Evolutionary conservation across 2,329 filamentous ascomycete genomes (phyloP).

Genomic region (Leptographium flavum): DNA sequence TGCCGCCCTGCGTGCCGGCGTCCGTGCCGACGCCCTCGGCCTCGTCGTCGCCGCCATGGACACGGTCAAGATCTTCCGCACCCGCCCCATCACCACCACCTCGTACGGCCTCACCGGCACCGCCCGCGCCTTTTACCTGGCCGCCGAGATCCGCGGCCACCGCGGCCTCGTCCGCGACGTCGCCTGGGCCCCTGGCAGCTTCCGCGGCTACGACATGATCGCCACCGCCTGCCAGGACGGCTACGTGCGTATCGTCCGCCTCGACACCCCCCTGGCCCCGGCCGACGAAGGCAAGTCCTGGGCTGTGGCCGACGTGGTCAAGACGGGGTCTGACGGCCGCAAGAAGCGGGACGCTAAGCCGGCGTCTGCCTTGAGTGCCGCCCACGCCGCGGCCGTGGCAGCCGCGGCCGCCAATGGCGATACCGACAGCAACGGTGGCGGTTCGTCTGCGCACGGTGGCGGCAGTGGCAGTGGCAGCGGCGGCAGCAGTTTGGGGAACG

Average conservation of each 20-base stretch:
- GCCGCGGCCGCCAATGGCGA: background rate
- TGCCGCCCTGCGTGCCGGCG: constrained; percentile 63
- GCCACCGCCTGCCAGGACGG: constrained; percentile 92
- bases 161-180: constrained; percentile 71
- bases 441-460: background rate
- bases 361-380: background rate
- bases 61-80: constrained; percentile 69
- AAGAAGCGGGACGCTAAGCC: constrained; percentile 1
- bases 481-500: background rate
- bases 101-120: constrained; percentile 37
- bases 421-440: background rate
- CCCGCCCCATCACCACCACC: constrained; percentile 40
- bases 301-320: constrained; percentile 31
- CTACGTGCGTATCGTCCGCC: constrained; percentile 72
- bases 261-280: constrained; percentile 43
- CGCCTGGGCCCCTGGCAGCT: constrained; percentile 84
- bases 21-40: constrained; percentile 63
- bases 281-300: constrained; percentile 34
- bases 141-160: constrained; percentile 61
- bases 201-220: constrained; percentile 77
- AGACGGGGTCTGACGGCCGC: constrained; percentile 26
- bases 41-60: constrained; percentile 81
- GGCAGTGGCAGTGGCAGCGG: background rate
- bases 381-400: background rate
- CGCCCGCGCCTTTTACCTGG: constrained; percentile 72